Percentiles rank a stretch among this genome's conserved stretches.
These are phyloP conservation scores for Zymoseptoria brevis DNA, from an alignment of 2,329 filamentous ascomycete species.

Conservation along the genomic window DNA sequence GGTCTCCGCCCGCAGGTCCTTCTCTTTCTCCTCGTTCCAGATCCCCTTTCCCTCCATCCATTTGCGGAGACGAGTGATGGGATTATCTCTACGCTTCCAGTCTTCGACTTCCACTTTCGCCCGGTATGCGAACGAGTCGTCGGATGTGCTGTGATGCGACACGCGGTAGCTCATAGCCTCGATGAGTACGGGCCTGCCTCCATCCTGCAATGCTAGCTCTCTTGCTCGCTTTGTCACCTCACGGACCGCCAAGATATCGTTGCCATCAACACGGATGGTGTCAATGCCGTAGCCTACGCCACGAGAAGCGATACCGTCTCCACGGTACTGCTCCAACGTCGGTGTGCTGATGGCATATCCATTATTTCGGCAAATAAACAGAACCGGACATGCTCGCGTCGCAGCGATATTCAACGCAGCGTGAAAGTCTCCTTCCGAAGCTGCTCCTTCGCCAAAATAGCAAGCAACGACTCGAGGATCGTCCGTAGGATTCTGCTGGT, in stretches of 20 bases:
- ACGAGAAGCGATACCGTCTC: conserved; percentile 80
- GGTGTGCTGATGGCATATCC: conserved; percentile 87
- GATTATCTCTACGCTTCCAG: conserved; percentile 86
- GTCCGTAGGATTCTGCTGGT: conserved; percentile 59
- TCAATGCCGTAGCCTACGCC: conserved; percentile 91
- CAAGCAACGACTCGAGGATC: conserved; percentile 65
- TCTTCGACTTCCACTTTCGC: conserved; percentile 89
- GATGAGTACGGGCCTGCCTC: conserved; percentile 76
- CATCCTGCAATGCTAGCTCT: conserved; percentile 66
- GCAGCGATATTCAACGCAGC: conserved; percentile 86
- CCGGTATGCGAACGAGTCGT: conserved; percentile 94
- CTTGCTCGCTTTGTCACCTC: conserved; percentile 72
- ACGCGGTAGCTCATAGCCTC: conserved; percentile 99
- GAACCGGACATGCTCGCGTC: conserved; percentile 74
- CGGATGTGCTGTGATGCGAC: conserved; percentile 90
- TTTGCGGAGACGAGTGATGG: conserved; percentile 75
- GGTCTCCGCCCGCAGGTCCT: conserved; percentile 55
- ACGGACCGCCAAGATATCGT: conserved; percentile 82
- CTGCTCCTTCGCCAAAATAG: conserved; percentile 87
- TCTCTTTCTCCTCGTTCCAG: conserved; percentile 82
- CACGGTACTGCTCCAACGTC: conserved; percentile 82
- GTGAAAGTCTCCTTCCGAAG: conserved; percentile 87
- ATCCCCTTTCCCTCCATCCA: conserved; percentile 77
- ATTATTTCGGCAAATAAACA: conserved; percentile 91
- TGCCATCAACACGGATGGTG: conserved; percentile 87